phyloP scores from a whole-genome alignment of 176 grass and related monocot species.

The Phoenix roebelenii region DNA sequence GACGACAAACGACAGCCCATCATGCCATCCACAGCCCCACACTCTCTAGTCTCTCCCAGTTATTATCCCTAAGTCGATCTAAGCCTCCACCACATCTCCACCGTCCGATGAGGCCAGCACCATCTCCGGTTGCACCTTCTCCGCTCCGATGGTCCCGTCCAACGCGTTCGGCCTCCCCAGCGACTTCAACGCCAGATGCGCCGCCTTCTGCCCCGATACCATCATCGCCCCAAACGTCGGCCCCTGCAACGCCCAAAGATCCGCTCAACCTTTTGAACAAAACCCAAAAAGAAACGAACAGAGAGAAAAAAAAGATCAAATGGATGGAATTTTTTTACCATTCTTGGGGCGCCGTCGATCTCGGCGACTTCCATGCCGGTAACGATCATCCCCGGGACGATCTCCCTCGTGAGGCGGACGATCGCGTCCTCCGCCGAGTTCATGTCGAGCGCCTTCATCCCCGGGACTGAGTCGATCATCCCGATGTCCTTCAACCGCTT shows the following conservation, averaged over 20 bases:
- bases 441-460: slow-evolving; percentile 93
- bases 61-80: background rate
- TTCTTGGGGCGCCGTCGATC: background rate
- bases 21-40: too few species aligned
- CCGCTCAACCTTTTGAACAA: background rate
- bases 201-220: background rate
- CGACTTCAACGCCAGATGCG: background rate
- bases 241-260: background rate
- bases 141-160: background rate
- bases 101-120: background rate
- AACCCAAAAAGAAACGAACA: background rate
- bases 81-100: background rate
- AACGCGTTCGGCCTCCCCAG: background rate
- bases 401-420: slow-evolving; percentile 72
- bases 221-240: slow-evolving; percentile 1
- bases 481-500: slow-evolving; percentile 91
- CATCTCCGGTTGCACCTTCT: background rate
- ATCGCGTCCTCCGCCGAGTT: slow-evolving; percentile 86
- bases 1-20: too few species aligned
- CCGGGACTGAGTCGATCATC: slow-evolving; percentile 75
- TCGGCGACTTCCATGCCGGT: slow-evolving; percentile 14
- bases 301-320: background rate
- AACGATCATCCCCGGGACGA: slow-evolving; percentile 91
- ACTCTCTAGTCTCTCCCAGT: too few species aligned
- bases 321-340: background rate